These are phyloP conservation scores for Juglanconis juglandina DNA, from an alignment of 2,329 filamentous ascomycete species.

Conservation along the genomic window DNA sequence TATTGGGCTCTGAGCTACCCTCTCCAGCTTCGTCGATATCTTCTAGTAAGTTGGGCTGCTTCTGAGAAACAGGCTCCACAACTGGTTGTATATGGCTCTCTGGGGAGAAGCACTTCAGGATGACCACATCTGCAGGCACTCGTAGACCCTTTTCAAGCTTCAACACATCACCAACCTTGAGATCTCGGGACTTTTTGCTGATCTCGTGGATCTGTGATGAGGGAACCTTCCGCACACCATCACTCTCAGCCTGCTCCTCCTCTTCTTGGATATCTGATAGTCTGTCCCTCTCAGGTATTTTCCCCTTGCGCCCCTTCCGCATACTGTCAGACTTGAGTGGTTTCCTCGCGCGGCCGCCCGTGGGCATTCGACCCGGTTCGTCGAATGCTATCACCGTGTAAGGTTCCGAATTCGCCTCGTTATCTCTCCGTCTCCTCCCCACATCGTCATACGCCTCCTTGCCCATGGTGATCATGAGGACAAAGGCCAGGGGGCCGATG, in stretches of 20 bases:
- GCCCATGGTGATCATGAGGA: conserved; percentile 84
- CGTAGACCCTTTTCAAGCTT: conserved; percentile 89
- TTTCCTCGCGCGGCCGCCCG: conserved; percentile 35
- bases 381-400: conserved; percentile 76
- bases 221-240: conserved; percentile 34
- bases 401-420: conserved; percentile 88
- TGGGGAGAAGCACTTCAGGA: conserved; percentile 67
- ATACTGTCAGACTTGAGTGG: conserved; percentile 45
- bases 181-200: conserved; percentile 76
- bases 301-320: conserved; percentile 36
- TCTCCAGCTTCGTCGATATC: conserved; percentile 31
- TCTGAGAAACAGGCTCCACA: conserved; percentile 27
- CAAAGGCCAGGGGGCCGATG: conserved; percentile 86
- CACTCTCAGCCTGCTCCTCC: conserved; percentile 51
- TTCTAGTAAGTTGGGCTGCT: conserved; percentile 41
- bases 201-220: conserved; percentile 61
- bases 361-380: conserved; percentile 40
- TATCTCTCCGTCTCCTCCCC: conserved; percentile 77
- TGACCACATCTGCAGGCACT: conserved; percentile 89
- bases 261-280: conserved; percentile 69
- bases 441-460: conserved; percentile 97
- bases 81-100: conserved; percentile 28
- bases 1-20: conserved; percentile 32
- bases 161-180: conserved; percentile 93
- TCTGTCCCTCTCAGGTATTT: conserved; percentile 36